Percentiles rank a stretch among this genome's conserved stretches.
phyloP scores from a whole-genome alignment of 495 filamentous ascomycete genomes.

The Aspergillus mulundensis region DNA sequence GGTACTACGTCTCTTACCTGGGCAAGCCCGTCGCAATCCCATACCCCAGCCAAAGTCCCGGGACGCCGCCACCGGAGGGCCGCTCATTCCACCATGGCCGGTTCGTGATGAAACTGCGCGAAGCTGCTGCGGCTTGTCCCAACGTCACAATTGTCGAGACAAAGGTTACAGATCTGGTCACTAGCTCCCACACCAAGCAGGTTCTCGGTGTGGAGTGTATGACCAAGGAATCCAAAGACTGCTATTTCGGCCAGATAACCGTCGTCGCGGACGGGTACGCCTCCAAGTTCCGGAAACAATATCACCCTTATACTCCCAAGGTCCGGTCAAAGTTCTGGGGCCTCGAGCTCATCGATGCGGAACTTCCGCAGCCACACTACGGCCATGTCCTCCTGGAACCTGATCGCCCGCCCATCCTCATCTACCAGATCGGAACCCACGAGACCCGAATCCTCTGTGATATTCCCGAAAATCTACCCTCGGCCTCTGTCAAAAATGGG shows the following conservation, averaged over 20 bases:
- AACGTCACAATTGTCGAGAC: constrained; percentile 75
- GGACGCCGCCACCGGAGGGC: constrained; percentile 52
- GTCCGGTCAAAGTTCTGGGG: constrained; percentile 83
- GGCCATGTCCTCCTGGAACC: constrained; percentile 82
- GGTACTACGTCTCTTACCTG: constrained; percentile 85
- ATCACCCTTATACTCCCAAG: constrained; percentile 63
- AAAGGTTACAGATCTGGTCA: constrained; percentile 60
- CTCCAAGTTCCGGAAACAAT: constrained; percentile 84
- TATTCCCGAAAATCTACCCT: constrained; percentile 75
- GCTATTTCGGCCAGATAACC: constrained; percentile 82
- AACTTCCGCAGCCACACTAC: constrained; percentile 65
- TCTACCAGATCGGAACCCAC: constrained; percentile 96
- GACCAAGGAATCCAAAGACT: constrained; percentile 57
- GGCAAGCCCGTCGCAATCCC: constrained; percentile 73
- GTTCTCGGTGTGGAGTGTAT: constrained; percentile 72
- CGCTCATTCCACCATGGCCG: constrained; percentile 79
- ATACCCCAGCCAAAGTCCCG: constrained; percentile 50
- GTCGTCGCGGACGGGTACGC: constrained; percentile 91
- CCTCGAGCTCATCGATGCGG: constrained; percentile 83
- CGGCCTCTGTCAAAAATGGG: constrained; percentile 63
- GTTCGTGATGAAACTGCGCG: constrained; percentile 71
- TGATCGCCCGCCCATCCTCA: constrained; percentile 69
- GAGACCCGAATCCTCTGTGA: constrained; percentile 90
- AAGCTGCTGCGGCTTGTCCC: constrained; percentile 59
- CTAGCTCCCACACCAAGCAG: constrained; percentile 51